These are phyloP conservation scores for Diaporthe batatas DNA, from an alignment of 2,329 filamentous ascomycete genomes.

Conservation along the genomic window DNA sequence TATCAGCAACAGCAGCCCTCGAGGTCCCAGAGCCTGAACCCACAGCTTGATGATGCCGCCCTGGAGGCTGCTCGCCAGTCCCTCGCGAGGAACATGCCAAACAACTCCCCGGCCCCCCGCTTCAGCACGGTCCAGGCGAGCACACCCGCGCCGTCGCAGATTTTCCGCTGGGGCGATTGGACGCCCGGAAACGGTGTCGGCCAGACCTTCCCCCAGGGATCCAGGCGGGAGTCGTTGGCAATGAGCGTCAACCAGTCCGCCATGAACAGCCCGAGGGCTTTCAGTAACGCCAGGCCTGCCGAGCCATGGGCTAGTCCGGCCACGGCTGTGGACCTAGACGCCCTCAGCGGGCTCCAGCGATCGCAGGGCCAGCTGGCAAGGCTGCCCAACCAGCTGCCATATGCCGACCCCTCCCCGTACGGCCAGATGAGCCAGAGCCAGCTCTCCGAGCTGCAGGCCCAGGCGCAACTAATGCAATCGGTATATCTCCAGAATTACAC, in stretches of 20 bases:
- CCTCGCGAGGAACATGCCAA: slow-evolving; percentile 13
- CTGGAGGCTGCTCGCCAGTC: slow-evolving; percentile 30
- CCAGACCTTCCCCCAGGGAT: slow-evolving; percentile 30
- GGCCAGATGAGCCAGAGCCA: neutral
- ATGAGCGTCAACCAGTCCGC: slow-evolving; percentile 39
- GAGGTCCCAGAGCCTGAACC: slow-evolving; percentile 39
- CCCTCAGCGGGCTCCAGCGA: slow-evolving; percentile 25
- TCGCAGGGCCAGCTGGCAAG: slow-evolving; percentile 36
- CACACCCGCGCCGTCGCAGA: slow-evolving; percentile 21
- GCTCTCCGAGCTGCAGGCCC: slow-evolving; percentile 2
- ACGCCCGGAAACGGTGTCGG: slow-evolving; percentile 31
- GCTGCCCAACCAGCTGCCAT: slow-evolving; percentile 37
- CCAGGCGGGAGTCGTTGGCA: slow-evolving; percentile 38
- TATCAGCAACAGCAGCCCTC: slow-evolving; percentile 34
- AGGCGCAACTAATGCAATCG: slow-evolving; percentile 36
- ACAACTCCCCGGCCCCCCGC: slow-evolving; percentile 38
- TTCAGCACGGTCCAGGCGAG: slow-evolving; percentile 17
- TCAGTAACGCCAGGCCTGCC: slow-evolving; percentile 22
- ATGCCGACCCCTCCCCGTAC: slow-evolving; percentile 23
- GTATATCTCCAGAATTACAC: slow-evolving; percentile 28
- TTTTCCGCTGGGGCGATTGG: slow-evolving; percentile 28
- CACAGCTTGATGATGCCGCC: slow-evolving; percentile 22
- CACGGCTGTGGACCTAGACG: slow-evolving; percentile 30
- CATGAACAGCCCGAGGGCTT: slow-evolving; percentile 36
- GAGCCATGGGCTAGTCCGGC: slow-evolving; percentile 32